Conservation (phyloP, 495 filamentous ascomycete species). For the Oleoguttula mirabilis region DNA sequence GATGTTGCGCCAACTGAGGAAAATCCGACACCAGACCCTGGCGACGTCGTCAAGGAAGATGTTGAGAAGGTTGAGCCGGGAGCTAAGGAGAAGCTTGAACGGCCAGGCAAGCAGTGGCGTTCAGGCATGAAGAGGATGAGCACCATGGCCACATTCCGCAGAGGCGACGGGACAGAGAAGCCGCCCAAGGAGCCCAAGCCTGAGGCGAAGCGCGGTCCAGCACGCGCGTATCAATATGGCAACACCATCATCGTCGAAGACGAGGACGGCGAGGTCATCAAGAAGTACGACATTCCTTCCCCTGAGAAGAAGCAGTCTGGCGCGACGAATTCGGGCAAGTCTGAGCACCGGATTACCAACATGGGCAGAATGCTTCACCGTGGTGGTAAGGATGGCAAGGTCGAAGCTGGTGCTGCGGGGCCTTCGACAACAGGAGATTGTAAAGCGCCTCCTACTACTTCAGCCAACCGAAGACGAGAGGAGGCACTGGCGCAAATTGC, state of each 20-base stretch:
- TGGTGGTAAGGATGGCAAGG: conserved; percentile 13
- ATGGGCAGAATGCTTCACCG: conserved; percentile 54
- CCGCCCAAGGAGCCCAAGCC: conserved; percentile 12
- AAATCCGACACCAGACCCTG: conserved; percentile 5
- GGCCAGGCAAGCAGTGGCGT: conserved; percentile 15
- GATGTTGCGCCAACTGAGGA: too few relatives aligned
- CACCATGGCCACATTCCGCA: conserved; percentile 33
- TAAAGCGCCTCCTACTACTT: conserved; percentile 3
- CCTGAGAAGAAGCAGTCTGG: conserved; percentile 20
- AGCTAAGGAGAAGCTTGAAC: conserved; percentile 9
- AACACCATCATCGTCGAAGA: conserved; percentile 98
- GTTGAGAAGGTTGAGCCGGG: conserved; percentile 4
- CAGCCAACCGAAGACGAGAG: conserved; percentile 6
- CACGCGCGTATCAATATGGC: conserved; percentile 88
- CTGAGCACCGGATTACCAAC: conserved; percentile 41
- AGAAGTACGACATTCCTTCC: conserved; percentile 80
- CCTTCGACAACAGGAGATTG: conserved; percentile 59
- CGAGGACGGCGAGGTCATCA: conserved; percentile 92
- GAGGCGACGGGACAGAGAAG: conserved; percentile 7
- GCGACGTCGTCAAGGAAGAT: conserved; percentile 1
- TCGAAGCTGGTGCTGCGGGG: conserved; percentile 18
- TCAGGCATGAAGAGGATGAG: conserved; percentile 33
- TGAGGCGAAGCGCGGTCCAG: conserved; percentile 40
- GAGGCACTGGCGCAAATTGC: conserved; percentile 35
- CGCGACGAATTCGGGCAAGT: conserved; percentile 19